Base-by-base conservation (phyloP, 208 protist species). In the Wallacemonas rigidus region DNA sequence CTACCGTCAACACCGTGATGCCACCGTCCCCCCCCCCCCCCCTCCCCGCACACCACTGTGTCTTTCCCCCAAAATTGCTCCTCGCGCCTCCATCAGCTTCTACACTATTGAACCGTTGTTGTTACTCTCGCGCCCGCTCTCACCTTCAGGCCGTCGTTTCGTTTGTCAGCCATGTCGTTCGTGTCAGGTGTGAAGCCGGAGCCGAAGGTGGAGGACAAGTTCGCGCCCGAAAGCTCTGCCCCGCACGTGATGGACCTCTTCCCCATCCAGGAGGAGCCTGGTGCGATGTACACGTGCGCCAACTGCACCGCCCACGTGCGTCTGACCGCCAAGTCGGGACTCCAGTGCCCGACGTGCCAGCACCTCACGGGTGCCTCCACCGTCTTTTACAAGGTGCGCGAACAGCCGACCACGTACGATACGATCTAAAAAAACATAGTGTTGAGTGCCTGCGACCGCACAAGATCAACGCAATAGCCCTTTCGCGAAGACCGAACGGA, bases 321-420 rank as follows among this genome's bases (percentile, higher is more conserved):
- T 26, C 71, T 96, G 26, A 84, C 79, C 35, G 72, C 76, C 17
- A 74, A 72, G 36, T 87, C 82, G 3, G 73, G 80, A 9, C 76
- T 96, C 40, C 77, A 89, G 82, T 96, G 92, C 62, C 85, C 92
- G 3, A 81, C 80, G 53, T 96, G 92, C 77, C 84, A 88, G 12
- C 83, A 92, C 51, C 72, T 88, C 38, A 94, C 89, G 1, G 92
- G 92, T 2, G 92, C 88, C 11, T 95, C 89, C n/a, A 91, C 80
- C 5, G 89, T 96, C 2, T 96, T 96, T 69, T 96, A 96, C 74
- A 96, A 96, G 74, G 64, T 95, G n/a, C 89, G 92, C 45, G 91
- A 80, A 41, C 80, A 92, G 62, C 69, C 89, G 9, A 96, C 92
- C 0, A 91, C 82, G 26, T 96, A 96, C 77, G 92, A 96, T 63